phyloP scores from a whole-genome alignment of 805 yeast genomes.

The Kuraishia molischiana region DNA sequence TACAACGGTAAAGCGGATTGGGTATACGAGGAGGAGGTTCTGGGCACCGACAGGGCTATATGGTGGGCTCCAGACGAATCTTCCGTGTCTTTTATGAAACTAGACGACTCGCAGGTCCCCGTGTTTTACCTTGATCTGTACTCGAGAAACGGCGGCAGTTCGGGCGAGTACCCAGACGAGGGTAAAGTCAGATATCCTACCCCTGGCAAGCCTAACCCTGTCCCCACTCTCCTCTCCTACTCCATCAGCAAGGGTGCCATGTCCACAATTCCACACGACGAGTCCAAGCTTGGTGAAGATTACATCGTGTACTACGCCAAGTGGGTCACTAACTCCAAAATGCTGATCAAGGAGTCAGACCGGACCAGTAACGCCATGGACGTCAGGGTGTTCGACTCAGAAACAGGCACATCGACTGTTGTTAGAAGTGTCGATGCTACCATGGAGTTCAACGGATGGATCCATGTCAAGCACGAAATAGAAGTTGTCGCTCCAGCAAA shows the following conservation, averaged over 20 bases:
- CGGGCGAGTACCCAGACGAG: conserved; percentile 32
- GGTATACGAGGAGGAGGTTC: conserved; percentile 79
- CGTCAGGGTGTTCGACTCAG: conserved; percentile 32
- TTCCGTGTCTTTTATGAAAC: conserved; percentile 40
- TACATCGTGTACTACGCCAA: conserved; percentile 49
- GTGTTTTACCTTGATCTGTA: conserved; percentile 42
- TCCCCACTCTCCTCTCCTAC: conserved; percentile 34
- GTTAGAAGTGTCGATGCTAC: conserved; percentile 34
- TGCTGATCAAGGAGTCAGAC: conserved; percentile 53
- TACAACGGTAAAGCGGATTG: conserved; percentile 72
- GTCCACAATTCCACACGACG: conserved; percentile 14
- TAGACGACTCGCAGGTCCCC: conserved; percentile 53
- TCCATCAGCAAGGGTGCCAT: conserved; percentile 9
- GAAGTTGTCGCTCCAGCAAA: conserved; percentile 19
- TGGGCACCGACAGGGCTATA: conserved; percentile 44
- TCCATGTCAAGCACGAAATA: conserved; percentile 18
- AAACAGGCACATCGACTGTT: conserved; percentile 18
- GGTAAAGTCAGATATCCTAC: conserved; percentile 56
- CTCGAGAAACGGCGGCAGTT: conserved; percentile 12
- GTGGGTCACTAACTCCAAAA: conserved; percentile 43
- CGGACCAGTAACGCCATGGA: conserved; percentile 49
- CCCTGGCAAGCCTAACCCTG: conserved; percentile 60
- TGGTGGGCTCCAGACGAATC: conserved; percentile 71
- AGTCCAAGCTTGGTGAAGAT: conserved; percentile 28
- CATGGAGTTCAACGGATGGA: conserved; percentile 40